Conservation (phyloP, 345 rosid genomes). For the Boechera divaricarpa region DNA sequence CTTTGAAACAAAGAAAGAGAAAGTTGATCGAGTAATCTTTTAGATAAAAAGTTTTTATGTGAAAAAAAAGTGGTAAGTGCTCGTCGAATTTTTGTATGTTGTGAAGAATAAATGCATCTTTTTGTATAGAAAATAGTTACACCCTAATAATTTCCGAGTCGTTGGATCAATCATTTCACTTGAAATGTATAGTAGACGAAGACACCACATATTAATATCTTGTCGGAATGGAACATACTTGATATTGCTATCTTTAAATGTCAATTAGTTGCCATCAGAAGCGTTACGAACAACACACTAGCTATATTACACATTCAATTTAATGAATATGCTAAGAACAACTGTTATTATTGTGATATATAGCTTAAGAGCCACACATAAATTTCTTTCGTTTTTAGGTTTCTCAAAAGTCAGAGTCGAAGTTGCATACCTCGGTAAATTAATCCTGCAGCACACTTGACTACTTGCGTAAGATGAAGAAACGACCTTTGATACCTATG, state of each 20-base stretch:
- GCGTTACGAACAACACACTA: background rate
- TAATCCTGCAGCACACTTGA: slow-evolving; percentile 10
- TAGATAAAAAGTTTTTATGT: background rate
- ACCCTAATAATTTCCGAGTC: background rate
- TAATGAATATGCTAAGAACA: slow-evolving; percentile 18
- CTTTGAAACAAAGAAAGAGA: background rate
- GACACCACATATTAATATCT: background rate
- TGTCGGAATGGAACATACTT: slow-evolving; percentile 10
- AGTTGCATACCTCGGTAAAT: slow-evolving; percentile 12
- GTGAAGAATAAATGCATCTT: background rate
- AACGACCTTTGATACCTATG: slow-evolving; percentile 29
- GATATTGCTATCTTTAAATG: background rate
- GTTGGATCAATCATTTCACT: slow-evolving; percentile 1
- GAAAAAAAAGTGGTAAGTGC: background rate
- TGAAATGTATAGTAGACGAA: background rate
- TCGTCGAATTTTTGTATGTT: background rate
- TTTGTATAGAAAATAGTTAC: background rate
- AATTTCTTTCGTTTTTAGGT: slow-evolving; percentile 12
- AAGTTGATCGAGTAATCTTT: background rate
- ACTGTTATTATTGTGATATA: background rate
- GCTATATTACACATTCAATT: background rate
- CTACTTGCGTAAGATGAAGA: slow-evolving; percentile 3
- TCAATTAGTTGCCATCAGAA: slow-evolving; percentile 8
- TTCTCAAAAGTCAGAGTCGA: slow-evolving; percentile 39
- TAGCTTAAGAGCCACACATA: background rate